These are phyloP conservation scores for Serendipita sp. DNA, from an alignment of 768 basidiomycete genomes.

Conservation along the genomic window DNA sequence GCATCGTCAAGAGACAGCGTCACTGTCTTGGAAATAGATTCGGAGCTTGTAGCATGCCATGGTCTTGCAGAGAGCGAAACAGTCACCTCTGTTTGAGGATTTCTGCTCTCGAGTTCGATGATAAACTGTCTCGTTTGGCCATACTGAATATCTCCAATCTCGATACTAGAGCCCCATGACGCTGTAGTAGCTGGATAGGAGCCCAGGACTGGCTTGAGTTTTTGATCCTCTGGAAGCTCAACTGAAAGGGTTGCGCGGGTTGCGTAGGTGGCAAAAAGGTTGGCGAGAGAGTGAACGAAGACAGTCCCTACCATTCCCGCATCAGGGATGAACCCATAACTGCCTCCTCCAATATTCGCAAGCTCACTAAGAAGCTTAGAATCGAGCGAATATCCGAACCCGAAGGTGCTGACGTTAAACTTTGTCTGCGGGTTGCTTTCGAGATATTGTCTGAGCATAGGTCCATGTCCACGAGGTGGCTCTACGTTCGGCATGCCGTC, in stretches of 20 bases:
- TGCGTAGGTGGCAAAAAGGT: constrained; percentile 13
- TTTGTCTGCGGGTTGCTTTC: constrained; percentile 9
- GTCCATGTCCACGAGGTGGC: constrained; percentile 13
- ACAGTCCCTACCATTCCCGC: constrained; percentile 14
- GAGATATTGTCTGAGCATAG: constrained; percentile 12
- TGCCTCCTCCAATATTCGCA: constrained; percentile 9
- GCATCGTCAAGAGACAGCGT: background rate
- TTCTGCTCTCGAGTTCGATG: background rate
- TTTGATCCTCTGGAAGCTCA: constrained; percentile 5
- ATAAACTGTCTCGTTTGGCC: constrained; percentile 8
- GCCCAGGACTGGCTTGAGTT: background rate
- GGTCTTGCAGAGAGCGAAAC: background rate
- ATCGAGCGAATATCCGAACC: constrained; percentile 13
- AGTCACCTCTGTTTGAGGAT: background rate
- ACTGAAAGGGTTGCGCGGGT: background rate
- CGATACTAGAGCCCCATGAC: constrained; percentile 2
- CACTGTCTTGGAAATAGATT: background rate
- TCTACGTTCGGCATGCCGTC: constrained; percentile 13
- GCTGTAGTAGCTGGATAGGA: background rate
- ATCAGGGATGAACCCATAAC: constrained; percentile 11
- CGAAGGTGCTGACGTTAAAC: constrained; percentile 13
- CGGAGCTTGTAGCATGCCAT: background rate
- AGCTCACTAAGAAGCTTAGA: constrained; percentile 11
- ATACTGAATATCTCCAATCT: constrained; percentile 8
- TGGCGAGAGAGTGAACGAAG: constrained; percentile 14